Conservation (phyloP, 169 alveolate species). For the Plasmodium coatneyi region DNA sequence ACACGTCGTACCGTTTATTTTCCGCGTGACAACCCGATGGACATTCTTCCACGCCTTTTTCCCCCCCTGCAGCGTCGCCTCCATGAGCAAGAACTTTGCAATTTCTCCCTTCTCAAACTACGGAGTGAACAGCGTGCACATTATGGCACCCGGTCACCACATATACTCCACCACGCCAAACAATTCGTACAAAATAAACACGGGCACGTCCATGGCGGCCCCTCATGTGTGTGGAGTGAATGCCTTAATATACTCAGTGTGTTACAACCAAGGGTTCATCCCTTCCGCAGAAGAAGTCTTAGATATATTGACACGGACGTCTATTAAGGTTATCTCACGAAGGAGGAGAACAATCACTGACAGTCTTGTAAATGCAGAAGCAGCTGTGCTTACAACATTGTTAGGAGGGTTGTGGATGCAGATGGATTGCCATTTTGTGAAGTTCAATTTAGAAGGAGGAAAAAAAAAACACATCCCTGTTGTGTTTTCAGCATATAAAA, state of each 20-base stretch:
- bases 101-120: conserved; percentile 75
- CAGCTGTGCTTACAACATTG: conserved; percentile 71
- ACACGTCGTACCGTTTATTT: too few relatives aligned
- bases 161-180: conserved; percentile 71
- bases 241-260: conserved; percentile 74
- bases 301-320: conserved; percentile 55
- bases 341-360: conserved; percentile 37
- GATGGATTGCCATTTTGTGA: conserved; percentile 59
- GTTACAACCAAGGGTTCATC: conserved; percentile 32
- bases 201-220: conserved; percentile 82
- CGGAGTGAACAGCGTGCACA: conserved; percentile 72
- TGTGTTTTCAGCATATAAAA: conserved; percentile 67
- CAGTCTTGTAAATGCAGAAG: conserved; percentile 69
- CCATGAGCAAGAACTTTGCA: conserved; percentile 50
- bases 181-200: conserved; percentile 63
- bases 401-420: conserved; percentile 76
- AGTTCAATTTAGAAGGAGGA: conserved; percentile 18
- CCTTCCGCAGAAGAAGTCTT: conserved; percentile 61
- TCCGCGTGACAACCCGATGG: background rate
- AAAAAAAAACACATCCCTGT: conserved; percentile 65
- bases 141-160: conserved; percentile 78
- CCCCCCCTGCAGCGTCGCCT: conserved; percentile 43
- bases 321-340: conserved; percentile 18
- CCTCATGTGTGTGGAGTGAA: conserved; percentile 78
- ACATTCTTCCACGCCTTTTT: background rate